A percentile compares a stretch with the other conserved stretches of the same genome.
phyloP scores from a whole-genome alignment of 2,329 filamentous ascomycete genomes.

The Hypoxylon sp. region DNA sequence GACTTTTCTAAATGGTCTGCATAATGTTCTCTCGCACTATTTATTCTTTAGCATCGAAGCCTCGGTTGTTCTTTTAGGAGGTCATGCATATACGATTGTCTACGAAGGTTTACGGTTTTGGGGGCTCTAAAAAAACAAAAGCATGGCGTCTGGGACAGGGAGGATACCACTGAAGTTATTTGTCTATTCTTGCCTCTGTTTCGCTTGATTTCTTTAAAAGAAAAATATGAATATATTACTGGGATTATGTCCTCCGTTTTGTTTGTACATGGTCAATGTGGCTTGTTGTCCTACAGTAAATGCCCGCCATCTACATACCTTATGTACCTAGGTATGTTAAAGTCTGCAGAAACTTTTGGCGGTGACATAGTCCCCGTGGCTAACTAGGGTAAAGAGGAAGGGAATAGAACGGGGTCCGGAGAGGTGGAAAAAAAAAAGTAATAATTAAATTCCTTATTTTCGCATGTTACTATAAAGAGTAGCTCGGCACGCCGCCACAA shows the following conservation, averaged over 20 bases:
- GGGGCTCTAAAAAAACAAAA: conserved; percentile 47
- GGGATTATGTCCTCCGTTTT: conserved; percentile 4
- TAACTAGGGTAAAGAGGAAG: conserved; percentile 4
- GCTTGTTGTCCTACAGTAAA: not conserved
- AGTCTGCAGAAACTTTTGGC: conserved; percentile 12
- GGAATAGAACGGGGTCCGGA: conserved; percentile 2
- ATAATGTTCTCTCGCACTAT: conserved; percentile 43
- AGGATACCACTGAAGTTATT: conserved; percentile 58
- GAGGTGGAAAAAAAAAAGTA: not conserved
- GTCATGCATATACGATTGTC: conserved; percentile 44
- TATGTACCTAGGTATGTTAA: too few species aligned
- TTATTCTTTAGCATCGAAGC: not conserved
- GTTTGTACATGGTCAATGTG: conserved; percentile 31
- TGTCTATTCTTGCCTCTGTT: conserved; percentile 8
- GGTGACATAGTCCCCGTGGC: conserved; percentile 6
- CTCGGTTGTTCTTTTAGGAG: conserved; percentile 22
- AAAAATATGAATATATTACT: conserved; percentile 27
- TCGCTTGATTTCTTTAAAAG: conserved; percentile 16
- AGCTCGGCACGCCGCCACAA: conserved; percentile 32
- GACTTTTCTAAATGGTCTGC: conserved; percentile 67
- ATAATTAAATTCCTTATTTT: conserved; percentile 21
- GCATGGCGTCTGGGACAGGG: conserved; percentile 55
- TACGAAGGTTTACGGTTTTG: conserved; percentile 42
- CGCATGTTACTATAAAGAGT: conserved; percentile 37
- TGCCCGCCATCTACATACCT: not conserved